Evolutionary conservation across 371 early-diverging fungal genomes (phyloP).

Genomic region (Catenaria anguillulae): DNA sequence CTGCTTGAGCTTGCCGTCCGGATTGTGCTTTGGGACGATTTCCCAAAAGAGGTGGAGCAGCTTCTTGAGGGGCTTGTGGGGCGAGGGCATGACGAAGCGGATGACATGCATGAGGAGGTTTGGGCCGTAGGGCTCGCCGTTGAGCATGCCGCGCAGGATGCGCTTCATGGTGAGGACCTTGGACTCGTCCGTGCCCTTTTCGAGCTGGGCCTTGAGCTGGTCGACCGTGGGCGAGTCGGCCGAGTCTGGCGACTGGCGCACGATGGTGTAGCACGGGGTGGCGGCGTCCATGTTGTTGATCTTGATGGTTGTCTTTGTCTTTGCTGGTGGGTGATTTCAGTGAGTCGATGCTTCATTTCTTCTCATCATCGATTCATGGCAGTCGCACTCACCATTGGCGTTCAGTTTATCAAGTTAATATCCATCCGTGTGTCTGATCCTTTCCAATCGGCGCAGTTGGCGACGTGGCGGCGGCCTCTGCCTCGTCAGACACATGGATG

Average conservation of each 20-base stretch:
- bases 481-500: no score
- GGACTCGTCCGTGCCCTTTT: constrained; percentile 76
- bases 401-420: no score
- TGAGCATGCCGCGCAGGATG: constrained; percentile 70
- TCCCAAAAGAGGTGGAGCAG: constrained; percentile 91
- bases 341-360: no score
- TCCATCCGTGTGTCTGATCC: no score
- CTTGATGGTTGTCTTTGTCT: no score
- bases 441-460: no score
- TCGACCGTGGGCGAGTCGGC: constrained; percentile 36
- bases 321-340: no score
- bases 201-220: constrained; percentile 61
- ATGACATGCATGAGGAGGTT: constrained; percentile 90
- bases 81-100: constrained; percentile 83
- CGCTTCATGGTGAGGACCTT: constrained; percentile 88
- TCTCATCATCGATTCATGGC: no score
- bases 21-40: constrained; percentile 78
- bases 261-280: neutral
- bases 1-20: constrained; percentile 84
- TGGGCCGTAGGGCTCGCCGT: constrained; percentile 71
- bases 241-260: neutral
- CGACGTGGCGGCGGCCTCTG: no score
- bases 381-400: no score
- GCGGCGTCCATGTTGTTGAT: no score
- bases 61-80: constrained; percentile 84